phyloP scores from a whole-genome alignment of 2,329 filamentous ascomycete genomes.

The Penicillium sp. region DNA sequence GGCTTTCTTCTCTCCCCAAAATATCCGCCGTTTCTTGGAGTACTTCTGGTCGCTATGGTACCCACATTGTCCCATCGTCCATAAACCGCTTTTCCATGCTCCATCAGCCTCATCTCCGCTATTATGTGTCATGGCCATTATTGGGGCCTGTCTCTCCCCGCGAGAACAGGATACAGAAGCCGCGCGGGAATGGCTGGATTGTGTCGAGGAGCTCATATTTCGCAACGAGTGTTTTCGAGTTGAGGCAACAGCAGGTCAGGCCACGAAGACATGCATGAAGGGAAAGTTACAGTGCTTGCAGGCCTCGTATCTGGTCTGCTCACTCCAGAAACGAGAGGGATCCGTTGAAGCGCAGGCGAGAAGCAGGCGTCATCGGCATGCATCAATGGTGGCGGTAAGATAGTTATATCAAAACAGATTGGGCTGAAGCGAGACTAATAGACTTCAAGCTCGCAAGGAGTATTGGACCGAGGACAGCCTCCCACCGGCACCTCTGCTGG shows the following conservation, averaged over 20 bases:
- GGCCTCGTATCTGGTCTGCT: conserved; percentile 27
- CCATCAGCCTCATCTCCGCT: conserved; percentile 15
- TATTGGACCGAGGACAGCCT: conserved; percentile 18
- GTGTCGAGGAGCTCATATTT: conserved; percentile 27
- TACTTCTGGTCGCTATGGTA: conserved; percentile 35
- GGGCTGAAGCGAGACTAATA: not conserved
- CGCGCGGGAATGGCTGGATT: conserved; percentile 23
- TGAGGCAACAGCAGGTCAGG: not conserved
- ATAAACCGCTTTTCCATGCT: conserved; percentile 27
- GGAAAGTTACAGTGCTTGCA: conserved; percentile 22
- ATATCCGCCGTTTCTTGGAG: conserved; percentile 25
- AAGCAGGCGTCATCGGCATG: conserved; percentile 24
- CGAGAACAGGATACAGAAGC: conserved; percentile 11
- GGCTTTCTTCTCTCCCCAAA: conserved; percentile 24
- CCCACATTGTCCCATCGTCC: conserved; percentile 32
- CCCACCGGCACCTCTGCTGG: conserved; percentile 13
- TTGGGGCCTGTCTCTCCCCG: conserved; percentile 31
- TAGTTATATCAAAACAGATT: no score
- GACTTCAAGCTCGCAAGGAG: conserved; percentile 18
- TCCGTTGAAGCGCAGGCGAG: conserved; percentile 21
- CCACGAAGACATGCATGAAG: conserved; percentile 10
- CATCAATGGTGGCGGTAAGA: conserved; percentile 26
- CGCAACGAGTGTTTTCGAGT: conserved; percentile 11
- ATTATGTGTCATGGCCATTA: conserved; percentile 30
- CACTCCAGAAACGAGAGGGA: conserved; percentile 29